A percentile compares a stretch with the other conserved stretches of the same genome.
phyloP scores from a whole-genome alignment of 2,329 filamentous ascomycete species.

The Cadophora gregata region DNA sequence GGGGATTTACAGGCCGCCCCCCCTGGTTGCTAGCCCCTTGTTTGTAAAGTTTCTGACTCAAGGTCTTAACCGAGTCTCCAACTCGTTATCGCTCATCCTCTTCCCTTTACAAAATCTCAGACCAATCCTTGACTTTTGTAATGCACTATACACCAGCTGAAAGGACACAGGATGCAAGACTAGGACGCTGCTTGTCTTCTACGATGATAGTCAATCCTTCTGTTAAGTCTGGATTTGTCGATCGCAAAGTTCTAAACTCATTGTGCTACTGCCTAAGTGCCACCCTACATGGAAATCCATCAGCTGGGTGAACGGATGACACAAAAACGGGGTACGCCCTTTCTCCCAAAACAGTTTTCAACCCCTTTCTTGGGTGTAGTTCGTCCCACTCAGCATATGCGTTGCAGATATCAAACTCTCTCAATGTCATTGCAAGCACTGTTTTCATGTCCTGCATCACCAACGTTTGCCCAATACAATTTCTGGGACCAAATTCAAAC shows the following conservation, averaged over 20 bases:
- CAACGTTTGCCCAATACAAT: constrained; percentile 62
- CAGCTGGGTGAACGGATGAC: constrained; percentile 33
- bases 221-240: too few relatives aligned
- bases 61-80: not conserved
- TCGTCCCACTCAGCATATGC: constrained; percentile 35
- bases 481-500: constrained; percentile 60
- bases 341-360: constrained; percentile 30
- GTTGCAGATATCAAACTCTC: constrained; percentile 40
- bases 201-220: too few relatives aligned
- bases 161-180: too few relatives aligned
- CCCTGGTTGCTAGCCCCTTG: not conserved
- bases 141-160: too few relatives aligned
- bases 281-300: constrained; percentile 47
- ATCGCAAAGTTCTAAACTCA: not conserved
- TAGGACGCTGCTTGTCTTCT: too few relatives aligned
- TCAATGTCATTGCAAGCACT: constrained; percentile 53
- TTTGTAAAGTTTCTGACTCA: not conserved
- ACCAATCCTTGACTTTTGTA: not conserved
- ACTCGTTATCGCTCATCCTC: not conserved
- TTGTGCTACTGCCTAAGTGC: not conserved
- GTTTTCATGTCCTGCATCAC: constrained; percentile 56
- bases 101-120: not conserved
- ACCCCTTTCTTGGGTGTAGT: constrained; percentile 24
- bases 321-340: constrained; percentile 33
- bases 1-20: not conserved